Evolutionary conservation across 73 alveolate genomes (phyloP), one percentile per base, ranked within the genome.

Genomic region (Uronychia setigera): DNA sequence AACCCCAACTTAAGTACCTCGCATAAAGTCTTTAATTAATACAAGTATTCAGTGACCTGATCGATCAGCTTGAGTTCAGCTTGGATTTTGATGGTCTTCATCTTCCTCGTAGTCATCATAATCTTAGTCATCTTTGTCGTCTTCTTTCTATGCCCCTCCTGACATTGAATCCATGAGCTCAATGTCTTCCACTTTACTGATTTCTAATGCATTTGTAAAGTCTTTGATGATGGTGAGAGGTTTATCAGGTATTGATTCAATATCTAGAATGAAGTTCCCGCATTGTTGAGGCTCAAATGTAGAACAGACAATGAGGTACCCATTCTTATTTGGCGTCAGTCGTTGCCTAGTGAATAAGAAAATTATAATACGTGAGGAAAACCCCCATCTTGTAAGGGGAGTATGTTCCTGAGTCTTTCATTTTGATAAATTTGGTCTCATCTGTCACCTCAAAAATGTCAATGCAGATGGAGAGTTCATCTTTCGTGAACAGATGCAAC

Each of bases 301-400:
- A 30, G 58, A 26, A 30, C 81, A 76, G 28, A 76, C 81, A 9
- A 76, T 5, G 19, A 76, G 27, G 58, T 28, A 76, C 29, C 32
- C 34, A 30, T 28, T 28, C 26, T 67, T 67, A 13, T 67, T 67
- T 5, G 32, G 79, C 14, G 32, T 25, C 32, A 28, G 29, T 5
- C 79, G 5, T 13, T 26, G 5, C 34, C 34, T 67, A n/a, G 5
- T 26, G 79, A 28, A 28, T 1, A 13, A 67, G 26, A 9, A 30
- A 28, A 30, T 5, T 9, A 1, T 26, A 35, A 28, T 76, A 76
- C 81, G 46, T 29, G 27, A 76, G 5, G 30, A 76, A 76, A 5
- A 76, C 81, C 9, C 81, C 81, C 81, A 76, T 76, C 59, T 76
- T 76, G 59, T 28, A 76, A 30, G 81, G 81, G 30, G 81, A 76